Conservation (phyloP, 2,329 filamentous ascomycete species). For the Aspergillus hiratsukae region DNA sequence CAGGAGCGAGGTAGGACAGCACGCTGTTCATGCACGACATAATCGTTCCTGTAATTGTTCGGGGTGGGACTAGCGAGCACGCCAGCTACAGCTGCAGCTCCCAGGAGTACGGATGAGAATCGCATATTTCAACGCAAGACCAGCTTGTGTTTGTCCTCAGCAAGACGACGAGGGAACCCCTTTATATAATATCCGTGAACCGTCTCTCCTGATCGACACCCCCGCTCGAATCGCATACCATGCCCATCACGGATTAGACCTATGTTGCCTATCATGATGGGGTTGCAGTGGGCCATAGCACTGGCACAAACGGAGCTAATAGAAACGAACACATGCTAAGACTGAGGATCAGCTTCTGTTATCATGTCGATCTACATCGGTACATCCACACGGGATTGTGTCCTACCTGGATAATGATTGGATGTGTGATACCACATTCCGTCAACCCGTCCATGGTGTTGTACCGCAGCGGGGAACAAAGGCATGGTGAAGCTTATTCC, state of each 20-base stretch:
- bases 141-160: background rate
- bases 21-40: conserved; percentile 31
- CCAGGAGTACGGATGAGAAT: conserved; percentile 19
- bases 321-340: background rate
- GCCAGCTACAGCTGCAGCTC: conserved; percentile 9
- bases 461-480: background rate
- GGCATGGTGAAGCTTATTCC: background rate
- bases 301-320: background rate
- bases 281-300: background rate
- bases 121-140: conserved; percentile 14
- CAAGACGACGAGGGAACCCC: background rate
- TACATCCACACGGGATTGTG: background rate
- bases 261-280: background rate
- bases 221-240: background rate
- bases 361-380: background rate
- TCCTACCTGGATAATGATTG: background rate
- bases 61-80: conserved; percentile 20
- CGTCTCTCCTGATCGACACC: background rate
- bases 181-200: background rate
- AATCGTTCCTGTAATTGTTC: conserved; percentile 19
- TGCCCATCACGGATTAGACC: background rate
- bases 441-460: background rate
- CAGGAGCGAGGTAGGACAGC: conserved; percentile 23
- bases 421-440: too few relatives aligned
- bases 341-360: background rate